phyloP scores from a whole-genome alignment of 306 rosid species.

The Ammopiptanthus mongolicus region DNA sequence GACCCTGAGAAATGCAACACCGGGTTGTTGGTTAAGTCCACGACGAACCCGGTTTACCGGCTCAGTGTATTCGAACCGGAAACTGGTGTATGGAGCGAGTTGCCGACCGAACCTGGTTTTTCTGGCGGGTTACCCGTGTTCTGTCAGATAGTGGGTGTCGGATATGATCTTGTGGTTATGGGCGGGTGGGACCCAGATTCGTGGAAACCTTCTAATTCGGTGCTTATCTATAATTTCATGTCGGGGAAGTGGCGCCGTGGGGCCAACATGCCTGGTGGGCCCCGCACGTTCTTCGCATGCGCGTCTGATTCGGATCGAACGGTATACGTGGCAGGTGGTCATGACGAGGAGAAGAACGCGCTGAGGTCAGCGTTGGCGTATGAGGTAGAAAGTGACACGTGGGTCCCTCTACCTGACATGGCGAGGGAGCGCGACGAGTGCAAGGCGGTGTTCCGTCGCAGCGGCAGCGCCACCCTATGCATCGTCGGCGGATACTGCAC shows the following conservation, averaged over 20 bases:
- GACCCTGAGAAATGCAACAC: constrained; percentile 16
- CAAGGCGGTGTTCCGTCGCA: constrained; percentile 35
- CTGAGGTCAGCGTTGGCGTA: constrained; percentile 49
- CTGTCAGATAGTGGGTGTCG: constrained; percentile 51
- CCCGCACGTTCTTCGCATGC: constrained; percentile 59
- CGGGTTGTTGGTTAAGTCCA: constrained; percentile 14
- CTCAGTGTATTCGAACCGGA: constrained; percentile 42
- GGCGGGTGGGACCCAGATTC: constrained; percentile 78
- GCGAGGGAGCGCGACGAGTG: constrained; percentile 66
- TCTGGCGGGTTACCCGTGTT: constrained; percentile 56
- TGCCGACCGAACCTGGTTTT: constrained; percentile 26
- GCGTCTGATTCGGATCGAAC: constrained; percentile 30
- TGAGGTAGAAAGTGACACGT: constrained; percentile 43
- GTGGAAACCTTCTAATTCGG: constrained; percentile 52
- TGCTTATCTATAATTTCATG: constrained; percentile 45
- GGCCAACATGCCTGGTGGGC: constrained; percentile 56
- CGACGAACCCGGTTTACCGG: constrained; percentile 35
- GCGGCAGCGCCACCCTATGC: constrained; percentile 9
- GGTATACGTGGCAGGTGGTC: constrained; percentile 66
- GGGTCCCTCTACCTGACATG: constrained; percentile 57
- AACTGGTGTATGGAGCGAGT: constrained; percentile 48
- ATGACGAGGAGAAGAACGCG: constrained; percentile 59
- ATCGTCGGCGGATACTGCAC: constrained; percentile 63
- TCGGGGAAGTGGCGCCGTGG: constrained; percentile 61
- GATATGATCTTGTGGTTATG: constrained; percentile 47